phyloP scores from a whole-genome alignment of 257 asterid genomes.

The Ajuga chamaepitys region DNA sequence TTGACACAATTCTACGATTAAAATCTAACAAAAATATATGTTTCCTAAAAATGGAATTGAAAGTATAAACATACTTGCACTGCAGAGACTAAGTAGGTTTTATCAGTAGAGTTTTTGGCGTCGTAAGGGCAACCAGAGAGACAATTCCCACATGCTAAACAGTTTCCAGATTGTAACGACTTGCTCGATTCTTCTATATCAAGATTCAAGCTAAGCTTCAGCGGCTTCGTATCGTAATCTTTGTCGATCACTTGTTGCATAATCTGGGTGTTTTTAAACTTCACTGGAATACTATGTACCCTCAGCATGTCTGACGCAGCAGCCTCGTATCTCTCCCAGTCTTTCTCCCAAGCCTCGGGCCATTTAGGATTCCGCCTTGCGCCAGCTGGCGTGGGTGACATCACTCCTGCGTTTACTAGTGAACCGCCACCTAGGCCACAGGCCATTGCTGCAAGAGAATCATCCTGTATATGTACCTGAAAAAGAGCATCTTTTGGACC shows the following conservation, averaged over 20 bases:
- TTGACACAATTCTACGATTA: neutral
- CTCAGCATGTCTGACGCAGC: slow-evolving; percentile 37
- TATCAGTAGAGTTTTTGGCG: slow-evolving; percentile 46
- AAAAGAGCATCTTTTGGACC: slow-evolving; percentile 44
- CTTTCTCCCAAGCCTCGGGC: slow-evolving; percentile 52
- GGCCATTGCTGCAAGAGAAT: slow-evolving; percentile 38
- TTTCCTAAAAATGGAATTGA: neutral
- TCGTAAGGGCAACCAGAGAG: slow-evolving; percentile 55
- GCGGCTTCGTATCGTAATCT: slow-evolving; percentile 15
- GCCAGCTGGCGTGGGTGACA: slow-evolving; percentile 31
- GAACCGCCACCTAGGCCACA: slow-evolving; percentile 70
- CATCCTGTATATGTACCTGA: slow-evolving; percentile 37
- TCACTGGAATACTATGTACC: slow-evolving; percentile 28
- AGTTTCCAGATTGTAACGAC: slow-evolving; percentile 17
- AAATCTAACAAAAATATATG: neutral
- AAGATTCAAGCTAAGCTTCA: slow-evolving; percentile 37
- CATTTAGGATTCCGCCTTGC: slow-evolving; percentile 37
- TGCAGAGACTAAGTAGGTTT: slow-evolving; percentile 42
- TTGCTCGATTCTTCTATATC: slow-evolving; percentile 22
- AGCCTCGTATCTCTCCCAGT: slow-evolving; percentile 44
- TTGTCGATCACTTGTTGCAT: slow-evolving; percentile 27
- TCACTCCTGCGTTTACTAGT: slow-evolving; percentile 46
- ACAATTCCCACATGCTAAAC: slow-evolving; percentile 61
- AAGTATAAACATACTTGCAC: slow-evolving; percentile 36
- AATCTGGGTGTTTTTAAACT: slow-evolving; percentile 31